phyloP scores from a whole-genome alignment of 2,329 filamentous ascomycete species.

The Graphilbum ipis-grandicollis region DNA sequence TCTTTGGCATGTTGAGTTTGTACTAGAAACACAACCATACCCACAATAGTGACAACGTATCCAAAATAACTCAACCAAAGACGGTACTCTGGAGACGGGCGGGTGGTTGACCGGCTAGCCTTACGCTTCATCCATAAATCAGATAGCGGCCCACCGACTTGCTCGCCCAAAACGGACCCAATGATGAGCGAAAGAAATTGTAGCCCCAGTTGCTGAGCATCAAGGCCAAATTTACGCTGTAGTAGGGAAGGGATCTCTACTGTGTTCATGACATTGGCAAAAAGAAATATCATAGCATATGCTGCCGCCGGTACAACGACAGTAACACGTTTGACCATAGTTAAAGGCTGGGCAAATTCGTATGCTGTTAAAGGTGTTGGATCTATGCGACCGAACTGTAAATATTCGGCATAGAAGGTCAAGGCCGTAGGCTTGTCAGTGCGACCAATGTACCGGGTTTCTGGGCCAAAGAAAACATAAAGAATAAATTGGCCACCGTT shows the following conservation, averaged over 20 bases:
- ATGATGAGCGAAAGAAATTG: constrained; percentile 40
- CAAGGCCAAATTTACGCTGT: constrained; percentile 34
- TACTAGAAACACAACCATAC: constrained; percentile 35
- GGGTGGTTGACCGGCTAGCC: constrained; percentile 11
- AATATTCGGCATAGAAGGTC: constrained; percentile 24
- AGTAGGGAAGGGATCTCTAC: constrained; percentile 44
- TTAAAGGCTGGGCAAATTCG: constrained; percentile 33
- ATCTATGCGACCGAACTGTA: constrained; percentile 31
- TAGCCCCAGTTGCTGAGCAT: constrained; percentile 37
- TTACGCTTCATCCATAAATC: constrained; percentile 33
- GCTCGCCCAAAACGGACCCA: constrained; percentile 39
- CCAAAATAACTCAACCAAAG: constrained; percentile 40
- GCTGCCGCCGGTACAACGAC: constrained; percentile 31
- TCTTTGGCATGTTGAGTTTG: constrained; percentile 11
- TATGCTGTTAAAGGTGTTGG: constrained; percentile 25
- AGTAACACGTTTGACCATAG: constrained; percentile 24
- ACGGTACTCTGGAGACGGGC: constrained; percentile 29
- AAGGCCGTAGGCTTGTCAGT: constrained; percentile 16
- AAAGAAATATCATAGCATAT: constrained; percentile 41
- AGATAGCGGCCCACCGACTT: constrained; percentile 33
- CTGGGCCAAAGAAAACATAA: constrained; percentile 36
- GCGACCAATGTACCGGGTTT: constrained; percentile 30
- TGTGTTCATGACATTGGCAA: constrained; percentile 31
- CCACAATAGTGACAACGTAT: constrained; percentile 29
- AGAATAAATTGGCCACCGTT: constrained; percentile 38